phyloP scores from a whole-genome alignment of 257 asterid genomes.

The Solanum microdontum region DNA sequence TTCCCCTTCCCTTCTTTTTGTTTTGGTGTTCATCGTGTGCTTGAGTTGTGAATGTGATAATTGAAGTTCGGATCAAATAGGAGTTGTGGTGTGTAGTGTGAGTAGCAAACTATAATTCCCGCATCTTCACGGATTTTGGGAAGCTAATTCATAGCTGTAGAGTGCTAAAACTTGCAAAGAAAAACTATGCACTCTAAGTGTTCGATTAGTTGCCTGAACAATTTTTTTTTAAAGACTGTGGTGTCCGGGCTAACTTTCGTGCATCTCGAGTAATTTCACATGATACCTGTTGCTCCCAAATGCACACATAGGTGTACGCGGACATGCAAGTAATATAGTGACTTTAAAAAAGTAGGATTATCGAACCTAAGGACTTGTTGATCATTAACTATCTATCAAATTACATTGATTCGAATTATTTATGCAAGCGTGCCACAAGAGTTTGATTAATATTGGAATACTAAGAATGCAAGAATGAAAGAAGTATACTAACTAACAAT shows the following conservation, averaged over 20 bases:
- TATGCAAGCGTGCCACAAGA: no score
- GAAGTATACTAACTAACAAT: no score
- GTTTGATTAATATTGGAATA: no score
- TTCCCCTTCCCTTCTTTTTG: not conserved
- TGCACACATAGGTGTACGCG: no score
- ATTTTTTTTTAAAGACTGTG: not conserved
- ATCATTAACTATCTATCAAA: no score
- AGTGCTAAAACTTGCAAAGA: not conserved
- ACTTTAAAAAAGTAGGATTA: accelerated
- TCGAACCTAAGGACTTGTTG: no score
- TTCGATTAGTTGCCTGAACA: not conserved
- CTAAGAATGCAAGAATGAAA: no score
- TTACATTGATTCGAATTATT: no score
- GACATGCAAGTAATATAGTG: no score
- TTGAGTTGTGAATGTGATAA: not conserved
- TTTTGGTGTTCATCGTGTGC: not conserved
- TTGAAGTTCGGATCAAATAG: not conserved
- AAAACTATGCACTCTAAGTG: not conserved
- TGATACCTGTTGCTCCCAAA: no score
- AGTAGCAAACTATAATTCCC: not conserved
- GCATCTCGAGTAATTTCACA: no score
- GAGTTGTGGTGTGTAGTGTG: not conserved
- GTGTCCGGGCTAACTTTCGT: no score
- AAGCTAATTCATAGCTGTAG: not conserved
- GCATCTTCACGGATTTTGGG: not conserved